Evolutionary conservation across 306 rosid genomes (phyloP), one percentile per base, ranked within the genome.

Genomic region (Fragaria nilgerrensis): DNA sequence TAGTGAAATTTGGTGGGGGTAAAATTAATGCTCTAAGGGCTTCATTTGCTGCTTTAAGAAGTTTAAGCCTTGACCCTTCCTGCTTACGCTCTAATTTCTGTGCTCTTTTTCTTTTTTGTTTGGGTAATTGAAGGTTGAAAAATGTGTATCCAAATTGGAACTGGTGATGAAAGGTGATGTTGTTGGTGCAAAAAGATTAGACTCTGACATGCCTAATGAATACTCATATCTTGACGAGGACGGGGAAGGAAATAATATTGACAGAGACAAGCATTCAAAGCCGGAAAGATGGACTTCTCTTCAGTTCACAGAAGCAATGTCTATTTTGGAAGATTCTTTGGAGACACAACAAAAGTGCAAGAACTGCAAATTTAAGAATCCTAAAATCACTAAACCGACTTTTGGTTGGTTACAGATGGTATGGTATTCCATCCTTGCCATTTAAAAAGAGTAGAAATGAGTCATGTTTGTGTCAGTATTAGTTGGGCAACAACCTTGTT

Each of bases 401-500:
- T 92, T 88, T 84, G 98, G 97, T 70, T 90, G 97, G 97, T 83
- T 92, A 71, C 75, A 86, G 73, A 43, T 66, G 97, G 98, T 95
- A 86, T 52, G 41, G 73, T 68, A 78, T 80, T 81, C 27, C n/a
- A 44, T 82, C 44, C 58, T 68, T 39, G 59, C 36, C 73, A 20
- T 82, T 78, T 73, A 59, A 63, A 66, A 71, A 29, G 56, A 23
- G 53, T 44, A 5, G 5, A 34, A 74, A 39, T 14, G 53, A 58
- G 17, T 58, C 48, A 43, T 55, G 37, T 15, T 22, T 15, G 53
- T 39, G 16, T 29, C 32, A 59, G 27, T 27, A 10, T 74, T 48
- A 44, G 7, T 19, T 45, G 19, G 52, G 52, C 16, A 45, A 45
- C 49, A 45, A 71, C 17, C 44, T 29, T 71, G 12, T 19, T 29